These are phyloP conservation scores for Lavandula angustifolia DNA, from an alignment of 257 asterid species.

Conservation along the genomic window DNA sequence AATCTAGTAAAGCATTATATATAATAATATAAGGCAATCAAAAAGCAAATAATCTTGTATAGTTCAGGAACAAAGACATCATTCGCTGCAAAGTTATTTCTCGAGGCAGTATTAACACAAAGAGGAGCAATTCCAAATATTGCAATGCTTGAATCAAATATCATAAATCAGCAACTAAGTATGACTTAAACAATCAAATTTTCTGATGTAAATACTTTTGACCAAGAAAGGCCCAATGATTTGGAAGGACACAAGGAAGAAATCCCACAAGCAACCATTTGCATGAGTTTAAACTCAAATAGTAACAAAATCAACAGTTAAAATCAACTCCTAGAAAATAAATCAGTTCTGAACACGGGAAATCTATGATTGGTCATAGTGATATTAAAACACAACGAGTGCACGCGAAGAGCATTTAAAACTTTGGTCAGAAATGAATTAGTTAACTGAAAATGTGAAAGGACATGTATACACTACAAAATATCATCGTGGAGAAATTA, in stretches of 20 bases:
- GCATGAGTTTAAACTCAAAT: conserved; percentile 8
- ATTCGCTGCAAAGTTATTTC: not conserved
- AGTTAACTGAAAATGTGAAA: conserved; percentile 1
- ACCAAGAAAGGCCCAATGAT: conserved; percentile 3
- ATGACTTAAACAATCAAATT: conserved; percentile 14
- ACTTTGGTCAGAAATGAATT: not conserved
- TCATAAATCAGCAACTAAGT: no score
- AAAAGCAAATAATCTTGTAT: not conserved
- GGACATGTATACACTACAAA: conserved; percentile 6
- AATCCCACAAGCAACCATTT: not conserved
- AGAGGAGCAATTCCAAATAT: not conserved
- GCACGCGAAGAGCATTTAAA: conserved; percentile 19
- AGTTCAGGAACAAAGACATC: conserved; percentile 8
- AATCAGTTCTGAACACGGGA: conserved; percentile 5
- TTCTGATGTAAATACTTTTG: not conserved
- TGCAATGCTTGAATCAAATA: conserved; percentile 6
- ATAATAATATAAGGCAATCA: not conserved
- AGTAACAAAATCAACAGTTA: conserved; percentile 3
- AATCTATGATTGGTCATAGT: not conserved
- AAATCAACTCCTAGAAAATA: conserved; percentile 1
- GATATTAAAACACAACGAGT: conserved; percentile 10
- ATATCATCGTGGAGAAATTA: conserved; percentile 21
- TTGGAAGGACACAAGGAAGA: conserved; percentile 8
- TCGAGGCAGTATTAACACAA: conserved; percentile 3
- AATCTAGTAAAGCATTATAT: conserved; percentile 14